Evolutionary conservation across 805 yeast genomes (phyloP), one percentile per base, ranked within the genome.

Genomic region (Wickerhamiella cacticola): DNA sequence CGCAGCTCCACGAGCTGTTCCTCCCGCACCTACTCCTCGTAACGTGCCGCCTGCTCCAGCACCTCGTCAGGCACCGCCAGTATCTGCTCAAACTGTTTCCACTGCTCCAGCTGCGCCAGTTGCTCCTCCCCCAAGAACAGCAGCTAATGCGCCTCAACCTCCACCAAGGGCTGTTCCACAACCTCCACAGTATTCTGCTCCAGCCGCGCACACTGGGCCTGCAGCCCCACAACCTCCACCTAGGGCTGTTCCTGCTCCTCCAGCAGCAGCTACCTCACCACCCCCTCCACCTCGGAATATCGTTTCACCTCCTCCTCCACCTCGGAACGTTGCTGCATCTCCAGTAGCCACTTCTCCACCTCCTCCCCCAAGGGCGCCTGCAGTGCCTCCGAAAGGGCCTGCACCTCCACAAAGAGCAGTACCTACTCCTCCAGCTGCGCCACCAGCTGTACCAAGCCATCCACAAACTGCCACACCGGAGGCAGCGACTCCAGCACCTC

Each of bases 1-100:
- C 9, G 15, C 42, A 4, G 23, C 28, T 22, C 41, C 41, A 5
- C 5, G 16, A 5, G 24, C 28, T n/a, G 22, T 15, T 21, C 35
- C 49, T 10, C 26, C 35, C 2, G 42, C 39, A 3, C 34, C 53
- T 10, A 45, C 48, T 8, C 48, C 53, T 13, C 45, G 39, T 39
- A 21, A 31, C 4, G 43, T 21, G 24, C 39, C 48, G 3, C 22
- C 43, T 3, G 39, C 39, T 22, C 28, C 48, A 12, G 39, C 39
- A 23, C 42, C 42, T n/a, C 23, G 42, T 3, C 19, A 68, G 16
- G 55, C 59, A 5, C 68, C 66, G 1, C 67, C 71, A 1, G 69
- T 71, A 12, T 69, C 73, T 2, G 56, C 63, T 4, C 54, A 65
- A 16, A 50, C 65, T 9, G 59, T 65, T 3, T 63, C 70, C 10